Base-by-base conservation (phyloP, 441 rosid species). In the Populus tomentosa region DNA sequence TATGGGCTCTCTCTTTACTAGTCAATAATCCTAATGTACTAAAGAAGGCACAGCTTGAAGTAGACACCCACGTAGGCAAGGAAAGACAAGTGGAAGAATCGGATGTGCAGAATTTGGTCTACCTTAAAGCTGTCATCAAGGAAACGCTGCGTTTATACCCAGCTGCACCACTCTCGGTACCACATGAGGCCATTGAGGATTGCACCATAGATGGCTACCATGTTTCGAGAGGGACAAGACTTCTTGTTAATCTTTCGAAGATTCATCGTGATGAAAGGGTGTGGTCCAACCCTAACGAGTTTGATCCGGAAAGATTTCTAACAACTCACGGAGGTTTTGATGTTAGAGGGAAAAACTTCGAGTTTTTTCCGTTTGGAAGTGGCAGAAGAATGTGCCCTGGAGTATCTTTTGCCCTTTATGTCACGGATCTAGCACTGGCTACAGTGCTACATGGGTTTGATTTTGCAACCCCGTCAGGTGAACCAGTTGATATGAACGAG, bases 111-210 rank as follows among this genome's bases (percentile, higher is more conserved):
- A 84, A 85, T 14, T 80, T 92, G 18, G 84, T 75, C 6, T 90
- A 87, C 73, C 85, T 90, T 16, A 84, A 85, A 79, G 91, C 94
- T 1, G 77, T 88, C 6, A 21, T 88, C 32, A 89, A 86, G 72
- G 92, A 89, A 80, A 83, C 96, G 6, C 62, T 89, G 8, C 87
- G 90, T 21, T 28, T 88, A 64, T 86, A 89, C 77, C 92, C 92
- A 24, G 81, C 91, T 2, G 87, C 75, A 30, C 89, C 90, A 0
- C 86, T 90, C 16, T 75, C 80, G 18, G 77, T 88, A 6, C 88
- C 88, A 2, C 86, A 86, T 5, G 90, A 86, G 21, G 80, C 87
- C 38, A 83, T 68, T 76, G 86, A 84, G 36, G 94, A 87, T 28
- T 88, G 91, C 80, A 86, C 50, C 0, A 46, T 91, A 59, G 80